Conservation (phyloP, 169 alveolate genomes). For the Plasmodium blacklocki region DNA sequence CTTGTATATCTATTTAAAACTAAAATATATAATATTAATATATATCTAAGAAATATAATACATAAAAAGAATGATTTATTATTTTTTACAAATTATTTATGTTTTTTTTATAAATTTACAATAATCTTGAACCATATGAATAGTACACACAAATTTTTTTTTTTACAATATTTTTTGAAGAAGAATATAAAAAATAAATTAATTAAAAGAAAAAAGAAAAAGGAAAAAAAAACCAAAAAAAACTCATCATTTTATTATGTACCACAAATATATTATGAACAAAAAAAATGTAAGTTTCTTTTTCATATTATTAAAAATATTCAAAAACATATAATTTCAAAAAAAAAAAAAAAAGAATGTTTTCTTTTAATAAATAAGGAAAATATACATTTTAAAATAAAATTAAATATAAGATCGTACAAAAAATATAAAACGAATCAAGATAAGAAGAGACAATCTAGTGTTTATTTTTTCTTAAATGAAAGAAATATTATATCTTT, state of each 20-base stretch:
- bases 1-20: too few relatives aligned
- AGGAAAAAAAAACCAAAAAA: not conserved
- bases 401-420: not conserved
- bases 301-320: not conserved
- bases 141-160: not conserved
- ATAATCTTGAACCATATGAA: not conserved
- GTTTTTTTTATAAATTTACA: not conserved
- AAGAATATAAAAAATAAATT: not conserved
- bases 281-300: not conserved
- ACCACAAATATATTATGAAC: not conserved
- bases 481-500: not conserved
- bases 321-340: not conserved
- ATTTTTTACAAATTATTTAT: not conserved
- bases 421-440: not conserved
- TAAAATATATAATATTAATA: not conserved
- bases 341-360: not conserved
- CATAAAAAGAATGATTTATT: constrained; percentile 3
- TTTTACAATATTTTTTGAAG: too few relatives aligned
- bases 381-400: not conserved
- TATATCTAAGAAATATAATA: constrained; percentile 2
- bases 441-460: not conserved
- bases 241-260: not conserved
- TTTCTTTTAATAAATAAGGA: not conserved
- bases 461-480: constrained; percentile 14
- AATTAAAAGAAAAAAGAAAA: not conserved